Percentiles rank a stretch among this genome's conserved stretches.
phyloP scores from a whole-genome alignment of 2,329 filamentous ascomycete genomes.

The Ceratocystis smalleyi region DNA sequence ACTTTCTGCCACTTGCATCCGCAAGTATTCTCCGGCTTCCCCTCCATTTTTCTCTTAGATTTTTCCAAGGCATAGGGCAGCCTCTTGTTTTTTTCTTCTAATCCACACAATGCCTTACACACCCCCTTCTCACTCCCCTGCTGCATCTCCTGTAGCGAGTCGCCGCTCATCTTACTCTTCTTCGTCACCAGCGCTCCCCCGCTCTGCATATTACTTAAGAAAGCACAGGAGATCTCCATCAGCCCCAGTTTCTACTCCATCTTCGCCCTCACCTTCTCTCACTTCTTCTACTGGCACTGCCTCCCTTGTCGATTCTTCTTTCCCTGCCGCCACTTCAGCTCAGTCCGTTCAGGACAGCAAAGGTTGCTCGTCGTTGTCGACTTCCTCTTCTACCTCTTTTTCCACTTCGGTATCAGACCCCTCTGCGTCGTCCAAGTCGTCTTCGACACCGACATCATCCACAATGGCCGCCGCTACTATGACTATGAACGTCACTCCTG shows the following conservation, averaged over 20 bases:
- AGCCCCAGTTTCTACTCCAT: constrained; percentile 3
- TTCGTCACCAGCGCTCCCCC: constrained; percentile 40
- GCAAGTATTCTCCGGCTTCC: not conserved
- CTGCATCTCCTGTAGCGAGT: constrained; percentile 43
- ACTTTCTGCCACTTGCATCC: not conserved
- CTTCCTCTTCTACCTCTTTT: constrained; percentile 9
- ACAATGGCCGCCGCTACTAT: constrained; percentile 16
- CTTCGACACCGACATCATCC: constrained; percentile 11
- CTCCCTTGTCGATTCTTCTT: constrained; percentile 8
- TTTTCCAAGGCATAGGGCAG: not conserved
- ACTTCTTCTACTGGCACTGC: constrained; percentile 4
- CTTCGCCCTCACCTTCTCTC: constrained; percentile 8
- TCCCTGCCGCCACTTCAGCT: constrained; percentile 6
- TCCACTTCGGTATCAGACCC: constrained; percentile 8
- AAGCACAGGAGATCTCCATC: constrained; percentile 47
- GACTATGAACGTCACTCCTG: constrained; percentile 13
- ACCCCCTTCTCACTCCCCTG: constrained; percentile 55
- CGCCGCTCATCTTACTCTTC: constrained; percentile 40
- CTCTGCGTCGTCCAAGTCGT: not conserved
- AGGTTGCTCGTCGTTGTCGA: constrained; percentile 6
- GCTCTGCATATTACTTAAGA: constrained; percentile 50
- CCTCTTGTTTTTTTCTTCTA: not conserved
- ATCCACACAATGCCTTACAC: constrained; percentile 61
- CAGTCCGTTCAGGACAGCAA: constrained; percentile 9
- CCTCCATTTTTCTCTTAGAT: not conserved